Evolutionary conservation across 1,139 yeast genomes (phyloP).

Genomic region (Debaryomycetaceae sp.): DNA sequence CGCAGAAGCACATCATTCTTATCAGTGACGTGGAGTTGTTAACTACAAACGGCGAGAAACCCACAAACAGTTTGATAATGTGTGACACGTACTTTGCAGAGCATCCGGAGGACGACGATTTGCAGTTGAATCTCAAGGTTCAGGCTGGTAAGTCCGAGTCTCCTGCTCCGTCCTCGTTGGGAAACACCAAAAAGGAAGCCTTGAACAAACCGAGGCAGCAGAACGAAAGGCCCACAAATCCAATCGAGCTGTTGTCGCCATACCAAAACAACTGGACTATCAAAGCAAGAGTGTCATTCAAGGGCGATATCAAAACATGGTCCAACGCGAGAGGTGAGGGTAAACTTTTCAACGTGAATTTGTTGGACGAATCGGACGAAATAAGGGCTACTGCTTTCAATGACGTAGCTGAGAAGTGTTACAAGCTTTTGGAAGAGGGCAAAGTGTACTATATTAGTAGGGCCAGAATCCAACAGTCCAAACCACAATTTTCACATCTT

Average conservation of each 20-base stretch:
- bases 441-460: slow-evolving; percentile 82
- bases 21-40: slow-evolving; percentile 51
- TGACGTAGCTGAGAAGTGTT: slow-evolving; percentile 76
- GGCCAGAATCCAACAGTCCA: slow-evolving; percentile 78
- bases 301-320: slow-evolving; percentile 88
- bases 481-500: slow-evolving; percentile 80
- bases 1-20: slow-evolving; percentile 52
- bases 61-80: slow-evolving; percentile 35
- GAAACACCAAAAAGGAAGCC: slow-evolving; percentile 6
- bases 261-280: slow-evolving; percentile 90
- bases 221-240: slow-evolving; percentile 34
- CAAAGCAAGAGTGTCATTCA: slow-evolving; percentile 85
- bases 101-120: slow-evolving; percentile 53
- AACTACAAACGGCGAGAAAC: slow-evolving; percentile 36
- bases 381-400: slow-evolving; percentile 95
- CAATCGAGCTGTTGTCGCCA: slow-evolving; percentile 88
- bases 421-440: slow-evolving; percentile 78
- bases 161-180: slow-evolving; percentile 15
- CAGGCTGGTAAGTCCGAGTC: slow-evolving; percentile 8
- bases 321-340: slow-evolving; percentile 86
- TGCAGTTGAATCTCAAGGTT: slow-evolving; percentile 17
- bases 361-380: slow-evolving; percentile 93
- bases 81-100: slow-evolving; percentile 52
- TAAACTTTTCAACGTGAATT: slow-evolving; percentile 80
- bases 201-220: slow-evolving; percentile 2